A percentile compares a stretch with the other conserved stretches of the same genome.
Conservation (phyloP, 768 basidiomycete genomes). For the Tephrocybe rancida region DNA sequence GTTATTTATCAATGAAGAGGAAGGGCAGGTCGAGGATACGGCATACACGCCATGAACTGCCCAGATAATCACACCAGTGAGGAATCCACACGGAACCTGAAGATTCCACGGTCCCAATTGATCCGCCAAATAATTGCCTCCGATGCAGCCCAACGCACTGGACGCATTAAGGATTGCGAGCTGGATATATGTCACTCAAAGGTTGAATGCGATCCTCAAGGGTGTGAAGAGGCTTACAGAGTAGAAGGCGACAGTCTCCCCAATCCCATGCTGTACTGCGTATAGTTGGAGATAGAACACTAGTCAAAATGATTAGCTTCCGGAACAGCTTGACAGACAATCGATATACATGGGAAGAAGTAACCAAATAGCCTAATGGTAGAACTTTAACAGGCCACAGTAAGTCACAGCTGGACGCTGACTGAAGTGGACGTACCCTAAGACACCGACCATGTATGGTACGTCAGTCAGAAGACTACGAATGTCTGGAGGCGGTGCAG, state of each 20-base stretch:
- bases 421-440: background rate
- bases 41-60: conserved; percentile 38
- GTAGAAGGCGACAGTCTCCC: conserved; percentile 2
- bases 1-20: background rate
- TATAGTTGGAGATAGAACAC: conserved; percentile 8
- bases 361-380: background rate
- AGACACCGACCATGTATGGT: background rate
- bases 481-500: conserved; percentile 16
- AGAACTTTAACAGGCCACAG: background rate
- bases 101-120: conserved; percentile 12
- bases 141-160: background rate
- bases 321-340: background rate
- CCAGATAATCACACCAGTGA: conserved; percentile 40
- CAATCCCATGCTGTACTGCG: conserved; percentile 6
- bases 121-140: conserved; percentile 4
- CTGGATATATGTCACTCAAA: background rate
- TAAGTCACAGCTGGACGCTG: background rate
- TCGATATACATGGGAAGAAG: background rate
- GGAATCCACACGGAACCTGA: conserved; percentile 32
- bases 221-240: background rate
- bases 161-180: conserved; percentile 10
- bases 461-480: conserved; percentile 1
- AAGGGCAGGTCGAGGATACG: background rate
- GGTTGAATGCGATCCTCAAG: background rate
- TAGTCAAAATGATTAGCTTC: background rate